A percentile compares a stretch with the other conserved stretches of the same genome.
Evolutionary conservation across 768 basidiomycete genomes (phyloP).

Genomic region (Zangia roseola): DNA sequence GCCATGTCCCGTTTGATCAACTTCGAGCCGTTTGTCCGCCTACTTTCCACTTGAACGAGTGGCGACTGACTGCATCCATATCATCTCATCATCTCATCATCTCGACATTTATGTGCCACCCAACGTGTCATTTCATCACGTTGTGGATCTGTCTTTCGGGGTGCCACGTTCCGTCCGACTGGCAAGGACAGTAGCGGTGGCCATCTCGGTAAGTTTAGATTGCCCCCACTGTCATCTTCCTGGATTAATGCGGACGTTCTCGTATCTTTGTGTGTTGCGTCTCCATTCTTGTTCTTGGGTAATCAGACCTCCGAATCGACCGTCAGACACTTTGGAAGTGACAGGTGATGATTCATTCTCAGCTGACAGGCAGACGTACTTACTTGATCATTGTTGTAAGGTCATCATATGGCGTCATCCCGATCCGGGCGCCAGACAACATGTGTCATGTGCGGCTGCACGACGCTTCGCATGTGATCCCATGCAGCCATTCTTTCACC

Average conservation of each 20-base stretch:
- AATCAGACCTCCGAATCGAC: not conserved
- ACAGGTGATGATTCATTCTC: constrained; percentile 1
- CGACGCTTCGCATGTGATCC: constrained; percentile 2
- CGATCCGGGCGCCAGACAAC: not conserved
- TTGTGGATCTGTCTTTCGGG: not conserved
- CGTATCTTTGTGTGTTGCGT: not conserved
- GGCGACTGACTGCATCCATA: not conserved
- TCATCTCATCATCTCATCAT: constrained; percentile 1
- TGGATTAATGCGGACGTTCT: constrained; percentile 2
- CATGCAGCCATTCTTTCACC: constrained; percentile 2
- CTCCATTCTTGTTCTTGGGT: not conserved
- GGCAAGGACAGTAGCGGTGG: constrained; percentile 19
- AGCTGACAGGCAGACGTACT: not conserved
- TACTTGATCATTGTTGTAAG: not conserved
- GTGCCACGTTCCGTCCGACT: constrained; percentile 15
- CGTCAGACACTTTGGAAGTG: constrained; percentile 1
- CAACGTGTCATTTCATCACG: constrained; percentile 15
- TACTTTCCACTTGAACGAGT: constrained; percentile 12
- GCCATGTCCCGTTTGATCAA: not conserved
- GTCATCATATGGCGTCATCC: not conserved
- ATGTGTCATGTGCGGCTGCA: constrained; percentile 2
- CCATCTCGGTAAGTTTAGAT: constrained; percentile 5
- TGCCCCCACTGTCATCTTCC: not conserved
- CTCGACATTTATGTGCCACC: constrained; percentile 12
- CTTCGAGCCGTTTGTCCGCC: not conserved